Evolutionary conservation across 345 rosid genomes (phyloP), one percentile per base, ranked within the genome.

Genomic region (Boechera stricta): DNA sequence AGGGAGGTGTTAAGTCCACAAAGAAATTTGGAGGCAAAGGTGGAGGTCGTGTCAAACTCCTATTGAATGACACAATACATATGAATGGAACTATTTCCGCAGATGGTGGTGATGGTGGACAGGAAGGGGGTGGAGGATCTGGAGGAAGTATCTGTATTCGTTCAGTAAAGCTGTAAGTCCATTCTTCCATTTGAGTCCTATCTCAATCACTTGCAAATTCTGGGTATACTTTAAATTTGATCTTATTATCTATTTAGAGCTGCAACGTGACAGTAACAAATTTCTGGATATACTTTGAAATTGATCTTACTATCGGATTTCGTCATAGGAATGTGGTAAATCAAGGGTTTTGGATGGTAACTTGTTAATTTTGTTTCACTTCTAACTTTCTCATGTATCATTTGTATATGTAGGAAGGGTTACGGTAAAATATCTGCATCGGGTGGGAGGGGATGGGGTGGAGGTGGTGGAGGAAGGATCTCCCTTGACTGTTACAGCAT

Each of bases 381-480:
- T 60, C 15, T 74, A 18, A 61, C 24, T 68, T 69, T 53, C 5
- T 61, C 11, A 68, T 35, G 10, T 82, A 38, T 82, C 33, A 59
- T 80, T 72, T 82, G 63, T 67, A 77, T 83, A 33, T 69, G 60
- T 81, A 92, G 99, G 91, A 95, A 92, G 84, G 99, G 99, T 84
- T 79, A 83, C 54, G 98, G 98, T 70, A 84, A 66, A 68, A 82
- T 95, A 67, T 90, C 96, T 73, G 93, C 96, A 51, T 90, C 93
- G 42, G 99, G 99, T 62, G 98, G 99, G 52, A 88, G 77, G 41
- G 98, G 99, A 73, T 84, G 88, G 87, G 99, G 96, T 47, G 99
- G 99, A 74, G 99, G 99, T 76, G 96, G 99, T 6, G 99, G 99
- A 68, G 98, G 99, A 82, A 91, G 99, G 84, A 80, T 95, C 64